These are phyloP conservation scores for Cercospora canescens DNA, from an alignment of 2,329 filamentous ascomycete species.

Conservation along the genomic window DNA sequence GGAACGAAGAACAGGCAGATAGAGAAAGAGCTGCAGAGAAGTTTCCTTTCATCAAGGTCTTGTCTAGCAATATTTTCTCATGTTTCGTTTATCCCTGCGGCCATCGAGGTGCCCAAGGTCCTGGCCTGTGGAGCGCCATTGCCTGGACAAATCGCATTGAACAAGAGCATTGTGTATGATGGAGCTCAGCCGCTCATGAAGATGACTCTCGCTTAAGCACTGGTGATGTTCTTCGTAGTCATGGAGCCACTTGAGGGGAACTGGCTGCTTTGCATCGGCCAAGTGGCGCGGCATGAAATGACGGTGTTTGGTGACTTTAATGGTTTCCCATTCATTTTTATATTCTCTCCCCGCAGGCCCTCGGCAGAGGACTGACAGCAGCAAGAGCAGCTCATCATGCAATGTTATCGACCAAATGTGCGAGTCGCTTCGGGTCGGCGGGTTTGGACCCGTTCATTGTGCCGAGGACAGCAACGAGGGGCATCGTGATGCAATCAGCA, in stretches of 20 bases:
- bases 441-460: neutral
- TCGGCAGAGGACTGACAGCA: neutral
- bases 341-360: neutral
- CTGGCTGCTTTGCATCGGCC: neutral
- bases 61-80: neutral
- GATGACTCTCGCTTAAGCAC: too few relatives aligned
- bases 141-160: too few relatives aligned
- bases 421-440: neutral
- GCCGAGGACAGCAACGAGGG: constrained; percentile 2
- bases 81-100: neutral
- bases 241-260: neutral
- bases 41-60: neutral
- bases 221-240: neutral
- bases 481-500: constrained; percentile 3
- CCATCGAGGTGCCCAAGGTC: too few relatives aligned
- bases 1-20: neutral
- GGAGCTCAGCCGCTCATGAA: too few relatives aligned
- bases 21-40: neutral
- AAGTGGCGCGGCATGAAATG: neutral
- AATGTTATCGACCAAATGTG: neutral
- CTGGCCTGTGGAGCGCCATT: too few relatives aligned
- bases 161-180: too few relatives aligned
- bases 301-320: neutral
- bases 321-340: neutral
- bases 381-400: neutral